Base-by-base conservation (phyloP, 352 stramenopile genomes). In the Pilasporangium apinafurcum region DNA sequence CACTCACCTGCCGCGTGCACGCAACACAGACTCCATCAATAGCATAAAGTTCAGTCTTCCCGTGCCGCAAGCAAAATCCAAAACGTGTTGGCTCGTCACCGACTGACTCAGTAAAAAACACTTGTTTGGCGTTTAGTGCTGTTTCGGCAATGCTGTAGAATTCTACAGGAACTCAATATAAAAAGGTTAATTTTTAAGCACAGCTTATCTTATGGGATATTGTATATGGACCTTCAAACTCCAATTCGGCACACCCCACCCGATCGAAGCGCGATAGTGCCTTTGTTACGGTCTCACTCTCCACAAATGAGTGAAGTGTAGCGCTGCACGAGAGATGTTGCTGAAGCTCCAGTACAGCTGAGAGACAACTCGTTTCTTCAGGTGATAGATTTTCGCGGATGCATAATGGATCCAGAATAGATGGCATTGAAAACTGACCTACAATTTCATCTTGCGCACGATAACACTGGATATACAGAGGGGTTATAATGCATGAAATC, bases 51-150 rank as follows among this genome's bases (percentile, higher is more conserved):
- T 71, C 59, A 0, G 53, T 45, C 8, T 52, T 53, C 0, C 71
- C 71, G 30, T 89, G 77, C 0, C 77, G 70, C 2, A 89, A 24
- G 36, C 77, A 89, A 56, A 86, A 86, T 0, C 50, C 60, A 1
- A 29, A 31, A 16, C 48, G 47, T 26, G 47, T 69, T 4, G 72
- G 69, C 37, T 88, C 72, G 7, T 77, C 60, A 5, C 57, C 38
- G 7, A 76, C 48, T 2, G 53, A 36, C 20, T n/a, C n/a, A n/a
- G 34, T 47, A 18, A 60, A 65, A 2, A 65, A 48, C 1, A 44
- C 47, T 6, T 57, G 55, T 1, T 67, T 52, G 1, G 53, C 43
- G 12, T 66, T 22, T 10, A 86, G 36, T 1, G 71, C 69, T 20
- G 62, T 61, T 9, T 60, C 59, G 4, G 59, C 56, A 9, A 87